phyloP scores from a whole-genome alignment of 768 basidiomycete genomes.

The Gyrodon lividus region DNA sequence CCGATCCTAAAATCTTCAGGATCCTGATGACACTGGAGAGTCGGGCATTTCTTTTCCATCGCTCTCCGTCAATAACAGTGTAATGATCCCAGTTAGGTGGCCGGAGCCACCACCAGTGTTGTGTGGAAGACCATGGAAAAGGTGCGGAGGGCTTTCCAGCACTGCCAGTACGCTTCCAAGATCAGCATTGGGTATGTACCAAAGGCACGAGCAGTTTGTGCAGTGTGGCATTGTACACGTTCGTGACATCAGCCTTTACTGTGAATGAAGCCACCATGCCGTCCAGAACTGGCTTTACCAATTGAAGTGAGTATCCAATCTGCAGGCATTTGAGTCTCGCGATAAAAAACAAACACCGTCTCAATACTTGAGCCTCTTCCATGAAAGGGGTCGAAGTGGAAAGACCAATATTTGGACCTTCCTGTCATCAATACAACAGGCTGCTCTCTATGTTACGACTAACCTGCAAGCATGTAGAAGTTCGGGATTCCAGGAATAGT shows the following conservation, averaged over 20 bases:
- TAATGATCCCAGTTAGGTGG: conserved; percentile 33
- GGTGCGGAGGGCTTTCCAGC: conserved; percentile 35
- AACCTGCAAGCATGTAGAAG: conserved; percentile 25
- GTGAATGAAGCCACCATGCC: conserved; percentile 11
- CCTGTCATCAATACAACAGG: neutral
- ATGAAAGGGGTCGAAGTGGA: conserved; percentile 12
- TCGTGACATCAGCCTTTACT: conserved; percentile 13
- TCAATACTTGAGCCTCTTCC: conserved; percentile 23
- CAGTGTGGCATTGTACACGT: conserved; percentile 17
- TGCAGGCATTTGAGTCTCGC: neutral
- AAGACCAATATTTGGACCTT: conserved; percentile 19
- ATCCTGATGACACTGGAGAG: neutral
- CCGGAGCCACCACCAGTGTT: conserved; percentile 33
- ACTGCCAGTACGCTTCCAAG: conserved; percentile 38
- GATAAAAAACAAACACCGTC: neutral
- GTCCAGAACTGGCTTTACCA: conserved; percentile 17
- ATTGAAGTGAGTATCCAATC: conserved; percentile 20
- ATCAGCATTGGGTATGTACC: conserved; percentile 30
- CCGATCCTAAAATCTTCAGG: neutral
- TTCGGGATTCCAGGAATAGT: conserved; percentile 31
- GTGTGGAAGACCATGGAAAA: conserved; percentile 35
- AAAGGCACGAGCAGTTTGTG: conserved; percentile 7
- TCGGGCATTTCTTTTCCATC: conserved; percentile 23
- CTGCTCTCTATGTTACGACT: neutral
- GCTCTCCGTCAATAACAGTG: conserved; percentile 35